A percentile compares a stretch with the other conserved stretches of the same genome.
These are phyloP conservation scores for Shiraia sp. DNA, from an alignment of 2,329 filamentous ascomycete species.

Conservation along the genomic window DNA sequence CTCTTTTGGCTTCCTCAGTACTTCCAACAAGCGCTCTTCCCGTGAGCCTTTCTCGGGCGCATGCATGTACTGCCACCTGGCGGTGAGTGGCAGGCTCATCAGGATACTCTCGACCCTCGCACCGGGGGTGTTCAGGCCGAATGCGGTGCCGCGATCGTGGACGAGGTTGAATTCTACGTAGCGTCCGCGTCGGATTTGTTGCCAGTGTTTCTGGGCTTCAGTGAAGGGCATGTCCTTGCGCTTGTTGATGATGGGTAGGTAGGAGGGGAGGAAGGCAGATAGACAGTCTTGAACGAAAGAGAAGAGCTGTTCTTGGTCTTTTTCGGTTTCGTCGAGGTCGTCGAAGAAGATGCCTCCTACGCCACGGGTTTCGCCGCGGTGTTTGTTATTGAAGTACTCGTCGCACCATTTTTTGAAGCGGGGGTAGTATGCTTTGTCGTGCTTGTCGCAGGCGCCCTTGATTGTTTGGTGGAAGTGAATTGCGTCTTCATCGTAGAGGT, in stretches of 20 bases:
- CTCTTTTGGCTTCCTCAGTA: slow-evolving; percentile 63
- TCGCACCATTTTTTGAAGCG: slow-evolving; percentile 99
- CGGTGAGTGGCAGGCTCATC: slow-evolving; percentile 93
- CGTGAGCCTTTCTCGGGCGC: slow-evolving; percentile 72
- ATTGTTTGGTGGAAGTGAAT: slow-evolving; percentile 95
- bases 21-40: slow-evolving; percentile 81
- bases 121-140: slow-evolving; percentile 90
- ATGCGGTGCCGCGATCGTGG: slow-evolving; percentile 87
- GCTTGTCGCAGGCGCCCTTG: slow-evolving; percentile 89
- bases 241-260: slow-evolving; percentile 83
- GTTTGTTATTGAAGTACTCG: slow-evolving; percentile 93
- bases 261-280: slow-evolving; percentile 84
- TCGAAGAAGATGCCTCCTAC: slow-evolving; percentile 99
- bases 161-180: slow-evolving; percentile 99
- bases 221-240: slow-evolving; percentile 92
- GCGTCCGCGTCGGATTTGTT: slow-evolving; percentile 88
- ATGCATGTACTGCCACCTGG: slow-evolving; percentile 96
- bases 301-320: slow-evolving; percentile 87
- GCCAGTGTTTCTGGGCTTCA: slow-evolving; percentile 89
- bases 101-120: slow-evolving; percentile 93
- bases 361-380: slow-evolving; percentile 83
- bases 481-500: slow-evolving; percentile 95
- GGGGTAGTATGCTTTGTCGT: slow-evolving; percentile 89
- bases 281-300: slow-evolving; percentile 85
- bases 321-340: slow-evolving; percentile 85